A percentile compares a stretch with the other conserved stretches of the same genome.
phyloP scores from a whole-genome alignment of 352 stramenopile genomes.

The Globisporangium spinosum region DNA sequence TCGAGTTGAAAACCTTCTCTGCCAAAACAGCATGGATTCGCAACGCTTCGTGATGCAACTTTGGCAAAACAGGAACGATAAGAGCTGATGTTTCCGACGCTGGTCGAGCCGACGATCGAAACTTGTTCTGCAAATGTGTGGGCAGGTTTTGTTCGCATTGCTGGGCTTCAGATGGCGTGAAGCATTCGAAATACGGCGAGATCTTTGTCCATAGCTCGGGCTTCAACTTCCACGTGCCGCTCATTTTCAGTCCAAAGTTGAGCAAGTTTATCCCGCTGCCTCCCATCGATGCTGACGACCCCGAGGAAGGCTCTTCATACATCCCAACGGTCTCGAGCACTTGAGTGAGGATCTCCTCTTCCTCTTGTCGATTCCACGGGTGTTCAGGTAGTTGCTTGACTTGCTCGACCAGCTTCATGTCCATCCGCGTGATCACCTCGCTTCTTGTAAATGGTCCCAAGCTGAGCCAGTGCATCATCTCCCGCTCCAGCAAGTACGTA shows the following conservation, averaged over 20 bases:
- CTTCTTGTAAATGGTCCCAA: conserved; percentile 65
- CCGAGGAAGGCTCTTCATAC: conserved; percentile 43
- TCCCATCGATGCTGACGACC: conserved; percentile 3
- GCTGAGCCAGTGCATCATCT: conserved; percentile 77
- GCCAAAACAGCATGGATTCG: conserved; percentile 33
- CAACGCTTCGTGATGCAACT: conserved; percentile 10
- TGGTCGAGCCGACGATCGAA: not conserved
- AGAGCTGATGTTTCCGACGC: conserved; percentile 7
- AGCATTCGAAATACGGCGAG: conserved; percentile 71
- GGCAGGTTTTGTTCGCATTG: conserved; percentile 72
- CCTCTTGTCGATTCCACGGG: conserved; percentile 55
- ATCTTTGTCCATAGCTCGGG: conserved; percentile 48
- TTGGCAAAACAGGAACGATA: conserved; percentile 34
- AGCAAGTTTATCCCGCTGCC: conserved; percentile 23
- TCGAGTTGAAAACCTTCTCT: conserved; percentile 49
- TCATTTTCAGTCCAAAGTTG: conserved; percentile 69
- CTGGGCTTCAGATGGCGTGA: conserved; percentile 67
- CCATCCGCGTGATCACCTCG: conserved; percentile 56
- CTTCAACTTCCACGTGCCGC: conserved; percentile 59
- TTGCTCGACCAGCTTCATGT: conserved; percentile 74
- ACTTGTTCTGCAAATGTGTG: conserved; percentile 20
- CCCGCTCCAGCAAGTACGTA: conserved; percentile 54
- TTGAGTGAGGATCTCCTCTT: conserved; percentile 74
- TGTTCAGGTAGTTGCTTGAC: conserved; percentile 56
- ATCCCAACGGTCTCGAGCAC: conserved; percentile 59